Conservation (phyloP, 441 rosid genomes). For the Erodium trifolium region DNA sequence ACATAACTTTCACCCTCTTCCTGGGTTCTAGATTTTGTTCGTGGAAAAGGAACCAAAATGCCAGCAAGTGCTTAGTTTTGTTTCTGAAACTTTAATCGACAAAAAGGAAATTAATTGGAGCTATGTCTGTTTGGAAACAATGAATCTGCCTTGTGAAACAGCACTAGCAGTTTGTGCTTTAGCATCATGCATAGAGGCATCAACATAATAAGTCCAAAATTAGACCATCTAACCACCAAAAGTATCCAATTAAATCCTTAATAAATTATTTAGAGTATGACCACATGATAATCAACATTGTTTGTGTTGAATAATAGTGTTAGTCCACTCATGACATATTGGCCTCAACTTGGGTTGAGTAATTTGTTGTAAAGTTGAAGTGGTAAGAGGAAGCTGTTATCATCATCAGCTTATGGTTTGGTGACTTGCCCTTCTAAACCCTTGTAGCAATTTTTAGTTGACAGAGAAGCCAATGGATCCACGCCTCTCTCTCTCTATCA, state of each 20-base stretch:
- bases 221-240: constrained; percentile 7
- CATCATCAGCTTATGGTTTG: not conserved
- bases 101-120: not conserved
- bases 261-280: not conserved
- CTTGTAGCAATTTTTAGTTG: not conserved
- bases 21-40: not conserved
- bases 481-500: constrained; percentile 15
- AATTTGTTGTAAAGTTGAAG: not conserved
- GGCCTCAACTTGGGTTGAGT: not conserved
- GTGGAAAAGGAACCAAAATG: constrained; percentile 1
- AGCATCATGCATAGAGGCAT: not conserved
- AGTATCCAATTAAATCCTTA: not conserved
- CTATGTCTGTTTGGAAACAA: not conserved
- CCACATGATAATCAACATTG: not conserved
- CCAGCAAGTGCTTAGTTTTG: not conserved
- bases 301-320: not conserved
- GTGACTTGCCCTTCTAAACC: not conserved
- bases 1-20: not conserved
- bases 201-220: constrained; percentile 5
- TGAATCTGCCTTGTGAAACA: not conserved
- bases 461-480: not conserved
- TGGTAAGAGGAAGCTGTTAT: not conserved
- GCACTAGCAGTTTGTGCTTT: not conserved
- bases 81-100: not conserved
- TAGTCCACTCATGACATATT: too few relatives aligned